phyloP scores from a whole-genome alignment of 306 rosid genomes.

The Gleditsia sinensis region DNA sequence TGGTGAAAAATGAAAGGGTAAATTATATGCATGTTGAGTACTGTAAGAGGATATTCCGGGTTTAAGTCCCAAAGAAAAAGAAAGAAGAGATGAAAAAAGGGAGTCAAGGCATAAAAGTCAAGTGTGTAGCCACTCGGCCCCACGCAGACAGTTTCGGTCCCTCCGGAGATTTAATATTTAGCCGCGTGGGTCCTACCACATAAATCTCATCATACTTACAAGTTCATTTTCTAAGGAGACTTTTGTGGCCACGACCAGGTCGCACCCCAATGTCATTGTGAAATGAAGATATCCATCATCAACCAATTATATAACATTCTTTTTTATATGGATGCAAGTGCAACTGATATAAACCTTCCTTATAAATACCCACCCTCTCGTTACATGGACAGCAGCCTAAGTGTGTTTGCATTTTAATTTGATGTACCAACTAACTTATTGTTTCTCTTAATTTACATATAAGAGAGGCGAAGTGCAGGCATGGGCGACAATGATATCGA shows the following conservation, averaged over 20 bases:
- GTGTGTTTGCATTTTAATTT: neutral
- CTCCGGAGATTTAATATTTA: constrained; percentile 6
- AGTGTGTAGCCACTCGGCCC: no score
- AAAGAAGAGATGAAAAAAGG: no score
- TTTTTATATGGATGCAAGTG: no score
- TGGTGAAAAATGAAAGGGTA: no score
- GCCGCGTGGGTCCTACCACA: constrained; percentile 60
- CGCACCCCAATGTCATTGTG: neutral
- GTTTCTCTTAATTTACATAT: no score
- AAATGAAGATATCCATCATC: no score
- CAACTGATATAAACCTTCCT: no score
- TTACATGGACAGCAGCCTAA: neutral
- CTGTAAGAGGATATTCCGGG: constrained; percentile 19
- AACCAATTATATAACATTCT: no score
- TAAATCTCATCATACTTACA: neutral
- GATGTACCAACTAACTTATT: no score
- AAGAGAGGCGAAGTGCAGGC: neutral
- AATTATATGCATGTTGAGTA: no score
- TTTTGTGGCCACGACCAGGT: constrained; percentile 38
- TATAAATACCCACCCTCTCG: neutral
- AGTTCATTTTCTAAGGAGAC: neutral
- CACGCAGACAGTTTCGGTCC: neutral
- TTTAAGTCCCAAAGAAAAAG: constrained; percentile 27
- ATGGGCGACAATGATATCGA: constrained; percentile 34
- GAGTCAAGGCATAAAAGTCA: constrained; percentile 8